phyloP scores from a whole-genome alignment of 2,329 filamentous ascomycete genomes.

The Calcarisporium arbuscula region DNA sequence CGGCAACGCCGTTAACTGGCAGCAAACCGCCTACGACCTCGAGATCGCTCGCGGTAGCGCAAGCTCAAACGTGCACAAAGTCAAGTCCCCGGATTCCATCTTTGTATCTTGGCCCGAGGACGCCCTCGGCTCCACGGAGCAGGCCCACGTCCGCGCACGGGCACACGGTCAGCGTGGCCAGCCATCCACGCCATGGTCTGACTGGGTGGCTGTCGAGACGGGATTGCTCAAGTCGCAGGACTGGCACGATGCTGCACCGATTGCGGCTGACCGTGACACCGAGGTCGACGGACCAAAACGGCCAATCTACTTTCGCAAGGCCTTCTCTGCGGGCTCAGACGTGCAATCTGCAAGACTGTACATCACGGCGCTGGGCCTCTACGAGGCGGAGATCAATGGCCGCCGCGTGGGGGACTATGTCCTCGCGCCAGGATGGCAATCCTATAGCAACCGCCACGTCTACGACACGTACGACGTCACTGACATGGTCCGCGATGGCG shows the following conservation, averaged over 20 bases:
- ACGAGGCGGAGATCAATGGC: constrained; percentile 42
- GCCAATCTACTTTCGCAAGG: constrained; percentile 26
- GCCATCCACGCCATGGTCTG: constrained; percentile 18
- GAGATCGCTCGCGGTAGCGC: constrained; percentile 25
- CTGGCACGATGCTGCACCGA: constrained; percentile 23
- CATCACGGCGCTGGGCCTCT: constrained; percentile 39
- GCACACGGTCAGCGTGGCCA: constrained; percentile 20
- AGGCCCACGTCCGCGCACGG: constrained; percentile 25
- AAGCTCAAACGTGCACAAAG: constrained; percentile 12
- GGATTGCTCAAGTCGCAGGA: constrained; percentile 21
- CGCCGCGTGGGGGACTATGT: constrained; percentile 29
- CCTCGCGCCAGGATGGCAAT: constrained; percentile 46
- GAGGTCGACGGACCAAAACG: constrained; percentile 20
- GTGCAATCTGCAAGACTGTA: constrained; percentile 36
- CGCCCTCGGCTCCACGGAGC: constrained; percentile 23
- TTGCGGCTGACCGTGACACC: constrained; percentile 22
- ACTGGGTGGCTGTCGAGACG: constrained; percentile 27
- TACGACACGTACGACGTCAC: constrained; percentile 50
- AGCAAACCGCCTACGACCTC: constrained; percentile 37
- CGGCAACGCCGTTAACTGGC: constrained; percentile 32
- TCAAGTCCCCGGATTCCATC: constrained; percentile 30
- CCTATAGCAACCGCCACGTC: constrained; percentile 41
- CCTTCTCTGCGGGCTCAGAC: constrained; percentile 18
- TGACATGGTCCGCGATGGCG: constrained; percentile 25
- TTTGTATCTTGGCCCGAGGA: constrained; percentile 38